Evolutionary conservation across 768 basidiomycete species (phyloP), one percentile per base, ranked within the genome.

Genomic region (Auriculariales sp.): DNA sequence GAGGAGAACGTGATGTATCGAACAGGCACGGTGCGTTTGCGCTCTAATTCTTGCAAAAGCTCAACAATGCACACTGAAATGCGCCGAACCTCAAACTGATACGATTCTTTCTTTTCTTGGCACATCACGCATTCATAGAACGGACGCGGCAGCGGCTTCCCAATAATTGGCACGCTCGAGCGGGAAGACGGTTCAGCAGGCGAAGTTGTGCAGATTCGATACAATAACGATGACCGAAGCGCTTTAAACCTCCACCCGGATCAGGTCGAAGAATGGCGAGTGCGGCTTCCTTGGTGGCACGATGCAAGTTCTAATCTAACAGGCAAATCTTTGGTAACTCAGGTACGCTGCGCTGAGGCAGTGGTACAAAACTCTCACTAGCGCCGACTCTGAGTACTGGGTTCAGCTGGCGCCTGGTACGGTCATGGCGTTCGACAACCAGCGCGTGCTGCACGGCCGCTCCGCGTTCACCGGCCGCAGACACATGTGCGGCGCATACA

Each of bases 171-270:
- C 7, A 44, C 39, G 17, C 19, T 22, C 7, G 19, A 5, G 17
- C 6, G 2, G 12, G 27, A 10, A 12, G 39, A 24, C 39, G n/a
- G n/a, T n/a, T n/a, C n/a, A n/a, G n/a, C n/a, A n/a, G n/a, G n/a
- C n/a, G 75, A 81, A 53, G 70, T 97, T 0, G 63, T 70, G 3
- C 83, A 88, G 53, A 81, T 97, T 29, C 66, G 93, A 48, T 98
- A 92, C 88, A 98, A 97, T 59, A 93, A 90, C 53, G 85, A 92
- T 55, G 93, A 98, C 62, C 70, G 94, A 47, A 92, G 88, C 51
- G 83, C 81, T 2, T 74, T 98, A 69, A 75, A 68, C 53, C 55
- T 89, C 54, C 66, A 69, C 14, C 67, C 79, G 0, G 69, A 71
- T 6, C 58, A 75, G 52, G 78, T 97, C 9, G 84, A 87, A 57